Conservation (phyloP, 1,139 yeast species). For the Yamadazyma diddensiae region DNA sequence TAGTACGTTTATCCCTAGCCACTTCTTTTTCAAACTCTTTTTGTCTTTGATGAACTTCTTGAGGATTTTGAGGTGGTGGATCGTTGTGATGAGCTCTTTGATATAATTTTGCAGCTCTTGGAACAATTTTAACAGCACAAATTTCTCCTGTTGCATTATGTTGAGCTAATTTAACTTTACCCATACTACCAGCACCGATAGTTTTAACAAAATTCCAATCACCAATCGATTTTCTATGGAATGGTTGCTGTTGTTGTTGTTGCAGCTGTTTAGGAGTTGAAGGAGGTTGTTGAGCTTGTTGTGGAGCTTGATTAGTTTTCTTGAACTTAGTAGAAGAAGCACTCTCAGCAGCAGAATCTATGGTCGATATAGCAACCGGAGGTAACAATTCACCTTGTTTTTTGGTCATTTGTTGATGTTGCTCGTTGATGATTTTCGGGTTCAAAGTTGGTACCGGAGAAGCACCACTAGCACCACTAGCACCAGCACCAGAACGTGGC, state of each 20-base stretch:
- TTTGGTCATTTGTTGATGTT: not conserved
- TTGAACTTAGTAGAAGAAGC: constrained; percentile 11
- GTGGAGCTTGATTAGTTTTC: constrained; percentile 5
- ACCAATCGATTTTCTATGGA: constrained; percentile 86
- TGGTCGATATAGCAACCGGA: constrained; percentile 21
- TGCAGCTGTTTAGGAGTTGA: constrained; percentile 9
- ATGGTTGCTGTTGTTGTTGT: constrained; percentile 40
- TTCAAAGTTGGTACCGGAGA: too few species aligned
- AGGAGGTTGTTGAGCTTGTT: constrained; percentile 8
- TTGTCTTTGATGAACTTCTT: constrained; percentile 58
- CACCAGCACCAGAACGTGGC: not conserved
- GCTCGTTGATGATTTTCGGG: constrained; percentile 12
- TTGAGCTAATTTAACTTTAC: constrained; percentile 91
- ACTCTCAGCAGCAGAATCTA: constrained; percentile 16
- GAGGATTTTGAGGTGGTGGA: constrained; percentile 56
- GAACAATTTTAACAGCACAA: constrained; percentile 84
- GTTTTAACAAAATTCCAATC: constrained; percentile 97
- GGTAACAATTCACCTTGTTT: constrained; percentile 18
- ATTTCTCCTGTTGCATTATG: constrained; percentile 79
- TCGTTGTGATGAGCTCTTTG: constrained; percentile 75
- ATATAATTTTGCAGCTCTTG: constrained; percentile 73
- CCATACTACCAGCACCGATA: constrained; percentile 99
- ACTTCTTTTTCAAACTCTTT: constrained; percentile 83
- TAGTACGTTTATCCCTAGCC: constrained; percentile 87
- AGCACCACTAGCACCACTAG: too few species aligned